Base-by-base conservation (phyloP, 805 yeast species). In the Saccharomycopsis synnaedendra region DNA sequence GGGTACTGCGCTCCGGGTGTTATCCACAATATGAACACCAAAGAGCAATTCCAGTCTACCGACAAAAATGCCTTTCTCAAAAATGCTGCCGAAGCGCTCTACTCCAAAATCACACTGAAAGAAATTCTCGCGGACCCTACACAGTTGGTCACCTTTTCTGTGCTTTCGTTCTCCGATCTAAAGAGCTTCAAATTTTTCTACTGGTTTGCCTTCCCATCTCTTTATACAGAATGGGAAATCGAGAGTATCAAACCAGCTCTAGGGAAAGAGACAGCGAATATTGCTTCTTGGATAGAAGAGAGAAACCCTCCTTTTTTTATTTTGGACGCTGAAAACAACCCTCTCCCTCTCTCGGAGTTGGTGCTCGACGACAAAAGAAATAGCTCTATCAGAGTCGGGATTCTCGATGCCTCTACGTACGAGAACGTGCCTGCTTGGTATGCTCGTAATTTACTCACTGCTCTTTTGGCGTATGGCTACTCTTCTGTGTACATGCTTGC, bases 151-250 rank as follows among this genome's bases (percentile, higher is more conserved):
- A 55, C 60, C 5, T 79, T 82, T 54, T 63, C 65, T 4, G 55
- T 85, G 1, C 65, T 89, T 32, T 71, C 88, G 39, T 93, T 80
- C 64, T 83, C 95, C 1, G 98, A 93, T 62, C 71, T 93, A 60
- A 93, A 93, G 62, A 86, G 84, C 64, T 89, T 84, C 67, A 80
- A 75, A 58, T 90, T 83, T 59, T 83, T 75, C 58, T 89, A 93
- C 64, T 94, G 99, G 98, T 74, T 85, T 54, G 82, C 86, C 10
- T 78, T 78, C 53, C 97, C 98, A 0, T 65, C 75, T 1, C 61
- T 86, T 34, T 69, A 69, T 38, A 64, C 78, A 5, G 66, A 65
- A 8, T 82, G 87, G 86, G 34, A 30, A 4, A 50, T 61, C 34
- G 36, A 46, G 3, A 36, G 43, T 9, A 8, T 33, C 1, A 36